A percentile compares a stretch with the other conserved stretches of the same genome.
Evolutionary conservation across 495 filamentous ascomycete species (phyloP).

Genomic region (Staphylotrichum longicolle): DNA sequence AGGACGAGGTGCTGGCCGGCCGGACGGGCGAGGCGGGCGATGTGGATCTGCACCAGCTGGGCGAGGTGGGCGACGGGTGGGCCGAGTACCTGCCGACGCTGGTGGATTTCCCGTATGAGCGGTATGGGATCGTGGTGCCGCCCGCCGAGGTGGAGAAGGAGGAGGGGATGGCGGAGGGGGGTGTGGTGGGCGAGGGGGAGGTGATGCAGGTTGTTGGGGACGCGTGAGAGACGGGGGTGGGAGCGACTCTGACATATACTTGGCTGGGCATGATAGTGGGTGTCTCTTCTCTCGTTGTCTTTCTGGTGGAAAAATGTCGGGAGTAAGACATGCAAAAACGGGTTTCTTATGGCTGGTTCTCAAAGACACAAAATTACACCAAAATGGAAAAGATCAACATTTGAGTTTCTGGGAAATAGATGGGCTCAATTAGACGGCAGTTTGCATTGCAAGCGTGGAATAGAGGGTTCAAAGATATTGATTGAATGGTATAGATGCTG

Average conservation of each 20-base stretch:
- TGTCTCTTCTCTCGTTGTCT: too few relatives aligned
- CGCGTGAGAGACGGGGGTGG: constrained; percentile 17
- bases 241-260: too few relatives aligned
- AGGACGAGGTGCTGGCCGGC: constrained; percentile 81
- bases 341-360: too few relatives aligned
- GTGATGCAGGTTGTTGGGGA: constrained; percentile 26
- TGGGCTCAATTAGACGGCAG: too few relatives aligned
- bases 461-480: too few relatives aligned
- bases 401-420: too few relatives aligned
- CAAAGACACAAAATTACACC: too few relatives aligned
- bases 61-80: constrained; percentile 71
- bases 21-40: constrained; percentile 63
- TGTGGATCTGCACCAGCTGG: constrained; percentile 50
- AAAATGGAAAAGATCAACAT: too few relatives aligned
- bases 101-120: constrained; percentile 69
- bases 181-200: constrained; percentile 18
- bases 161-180: constrained; percentile 34
- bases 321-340: too few relatives aligned
- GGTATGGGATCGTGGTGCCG: constrained; percentile 62
- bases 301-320: too few relatives aligned
- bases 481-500: too few relatives aligned
- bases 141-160: constrained; percentile 39
- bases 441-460: too few relatives aligned
- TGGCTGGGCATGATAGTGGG: not conserved
- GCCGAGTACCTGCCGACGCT: constrained; percentile 60